A percentile compares a stretch with the other conserved stretches of the same genome.
phyloP scores from a whole-genome alignment of 352 stramenopile genomes.

The Peronospora belbahrii region DNA sequence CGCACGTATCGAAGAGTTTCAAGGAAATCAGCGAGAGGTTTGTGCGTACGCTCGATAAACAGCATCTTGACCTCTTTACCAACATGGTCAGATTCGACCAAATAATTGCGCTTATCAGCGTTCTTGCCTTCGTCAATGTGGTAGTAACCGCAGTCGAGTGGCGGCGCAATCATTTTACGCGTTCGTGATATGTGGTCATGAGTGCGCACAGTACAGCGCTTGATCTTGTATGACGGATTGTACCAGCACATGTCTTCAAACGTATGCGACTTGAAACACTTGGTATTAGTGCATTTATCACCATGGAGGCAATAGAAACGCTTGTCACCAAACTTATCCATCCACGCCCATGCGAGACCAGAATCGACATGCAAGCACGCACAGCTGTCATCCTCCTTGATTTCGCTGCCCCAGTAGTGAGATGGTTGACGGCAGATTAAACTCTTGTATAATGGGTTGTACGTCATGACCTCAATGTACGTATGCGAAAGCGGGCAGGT shows the following conservation, averaged over 20 bases:
- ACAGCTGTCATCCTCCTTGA: constrained; percentile 36
- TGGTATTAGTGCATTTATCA: constrained; percentile 26
- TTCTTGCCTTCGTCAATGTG: constrained; percentile 34
- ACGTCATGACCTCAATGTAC: constrained; percentile 45
- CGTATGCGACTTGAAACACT: constrained; percentile 38
- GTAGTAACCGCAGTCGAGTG: constrained; percentile 29
- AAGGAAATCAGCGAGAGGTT: constrained; percentile 27
- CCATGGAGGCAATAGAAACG: constrained; percentile 25
- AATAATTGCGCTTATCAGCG: constrained; percentile 25
- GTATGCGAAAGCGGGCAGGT: constrained; percentile 32
- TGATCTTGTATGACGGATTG: constrained; percentile 40
- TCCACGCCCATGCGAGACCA: constrained; percentile 34
- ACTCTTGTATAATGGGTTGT: constrained; percentile 46
- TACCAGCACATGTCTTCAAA: constrained; percentile 47
- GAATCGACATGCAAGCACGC: constrained; percentile 43
- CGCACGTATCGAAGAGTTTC: constrained; percentile 23
- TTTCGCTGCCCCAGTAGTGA: constrained; percentile 36
- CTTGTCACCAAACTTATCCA: constrained; percentile 25
- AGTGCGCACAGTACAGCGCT: constrained; percentile 27
- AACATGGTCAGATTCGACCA: constrained; percentile 31
- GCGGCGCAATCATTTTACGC: constrained; percentile 21
- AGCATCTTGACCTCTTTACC: constrained; percentile 31
- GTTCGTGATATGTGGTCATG: constrained; percentile 25
- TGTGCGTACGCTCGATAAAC: constrained; percentile 36
- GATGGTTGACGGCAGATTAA: constrained; percentile 32